These are phyloP conservation scores for Schizonepeta tenuifolia DNA, from an alignment of 257 asterid genomes.

Conservation along the genomic window DNA sequence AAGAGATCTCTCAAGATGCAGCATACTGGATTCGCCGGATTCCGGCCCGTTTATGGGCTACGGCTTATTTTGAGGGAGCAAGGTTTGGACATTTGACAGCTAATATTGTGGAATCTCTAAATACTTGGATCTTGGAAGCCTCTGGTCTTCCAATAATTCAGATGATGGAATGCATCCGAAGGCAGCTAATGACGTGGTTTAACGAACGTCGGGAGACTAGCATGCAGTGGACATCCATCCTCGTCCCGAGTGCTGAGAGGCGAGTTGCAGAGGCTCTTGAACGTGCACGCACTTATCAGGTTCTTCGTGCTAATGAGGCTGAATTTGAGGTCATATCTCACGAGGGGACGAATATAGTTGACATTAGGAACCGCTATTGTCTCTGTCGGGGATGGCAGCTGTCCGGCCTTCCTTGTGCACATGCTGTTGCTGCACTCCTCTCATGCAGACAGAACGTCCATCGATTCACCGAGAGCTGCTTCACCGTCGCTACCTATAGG, in stretches of 20 bases:
- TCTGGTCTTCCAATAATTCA: slow-evolving; percentile 88
- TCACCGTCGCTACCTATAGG: slow-evolving; percentile 81
- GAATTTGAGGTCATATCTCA: slow-evolving; percentile 94
- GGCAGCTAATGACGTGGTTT: slow-evolving; percentile 97
- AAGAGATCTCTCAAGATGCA: slow-evolving; percentile 89
- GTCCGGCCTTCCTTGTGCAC: slow-evolving; percentile 95
- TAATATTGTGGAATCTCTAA: slow-evolving; percentile 66
- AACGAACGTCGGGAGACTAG: slow-evolving; percentile 90
- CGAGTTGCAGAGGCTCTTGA: slow-evolving; percentile 91
- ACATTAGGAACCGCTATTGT: slow-evolving; percentile 76
- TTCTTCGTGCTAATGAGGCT: slow-evolving; percentile 94
- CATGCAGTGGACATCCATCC: slow-evolving; percentile 96
- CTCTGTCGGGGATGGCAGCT: slow-evolving; percentile 93
- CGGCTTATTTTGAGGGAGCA: slow-evolving; percentile 83
- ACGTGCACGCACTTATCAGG: slow-evolving; percentile 86
- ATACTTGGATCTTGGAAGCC: slow-evolving; percentile 83
- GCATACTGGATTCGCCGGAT: slow-evolving; percentile 84
- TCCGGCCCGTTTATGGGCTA: slow-evolving; percentile 89
- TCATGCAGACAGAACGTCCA: slow-evolving; percentile 93
- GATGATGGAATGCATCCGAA: slow-evolving; percentile 93
- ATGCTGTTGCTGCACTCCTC: slow-evolving; percentile 93
- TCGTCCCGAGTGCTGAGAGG: slow-evolving; percentile 85
- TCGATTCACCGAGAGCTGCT: slow-evolving; percentile 90
- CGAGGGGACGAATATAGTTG: slow-evolving; percentile 89
- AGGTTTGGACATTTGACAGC: slow-evolving; percentile 92